Evolutionary conservation across 2,329 filamentous ascomycete genomes (phyloP).

Genomic region (Neophaeococcomyces mojaviensis): DNA sequence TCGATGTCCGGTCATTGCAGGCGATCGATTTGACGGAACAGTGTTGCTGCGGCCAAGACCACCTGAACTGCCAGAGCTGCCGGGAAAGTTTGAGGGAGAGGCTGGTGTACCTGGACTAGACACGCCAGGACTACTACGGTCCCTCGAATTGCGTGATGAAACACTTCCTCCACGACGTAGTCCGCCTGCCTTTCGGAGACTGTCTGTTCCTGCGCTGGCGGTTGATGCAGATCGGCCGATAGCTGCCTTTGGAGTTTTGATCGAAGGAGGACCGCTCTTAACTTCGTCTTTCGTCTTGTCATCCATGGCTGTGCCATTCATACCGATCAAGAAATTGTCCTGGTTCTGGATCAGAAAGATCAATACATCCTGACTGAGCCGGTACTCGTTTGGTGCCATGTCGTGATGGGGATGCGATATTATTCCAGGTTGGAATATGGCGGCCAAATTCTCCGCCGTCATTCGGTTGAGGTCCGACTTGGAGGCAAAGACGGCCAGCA

Average conservation of each 20-base stretch:
- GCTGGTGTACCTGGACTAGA: constrained; percentile 59
- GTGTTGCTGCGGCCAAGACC: constrained; percentile 80
- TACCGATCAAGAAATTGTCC: constrained; percentile 95
- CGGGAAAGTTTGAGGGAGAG: constrained; percentile 30
- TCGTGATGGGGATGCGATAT: constrained; percentile 89
- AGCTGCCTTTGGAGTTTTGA: constrained; percentile 47
- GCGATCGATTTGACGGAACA: constrained; percentile 81
- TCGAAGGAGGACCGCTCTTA: constrained; percentile 56
- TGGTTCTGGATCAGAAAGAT: constrained; percentile 98
- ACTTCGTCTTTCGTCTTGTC: constrained; percentile 63
- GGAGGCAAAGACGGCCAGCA: constrained; percentile 92
- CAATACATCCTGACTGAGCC: constrained; percentile 89
- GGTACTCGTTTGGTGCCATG: constrained; percentile 91
- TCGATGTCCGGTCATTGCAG: constrained; percentile 59
- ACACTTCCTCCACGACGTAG: constrained; percentile 84
- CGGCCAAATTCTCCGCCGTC: constrained; percentile 87
- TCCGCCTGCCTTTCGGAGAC: constrained; percentile 64
- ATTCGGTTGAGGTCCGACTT: constrained; percentile 96
- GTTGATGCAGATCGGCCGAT: constrained; percentile 69
- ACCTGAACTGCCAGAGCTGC: constrained; percentile 40
- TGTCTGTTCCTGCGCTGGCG: constrained; percentile 81
- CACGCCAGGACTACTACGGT: constrained; percentile 56
- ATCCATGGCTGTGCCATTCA: constrained; percentile 98
- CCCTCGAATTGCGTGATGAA: constrained; percentile 75
- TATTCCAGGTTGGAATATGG: constrained; percentile 96